Conservation (phyloP, 2,329 filamentous ascomycete genomes). For the Helicocarpus griseus region DNA sequence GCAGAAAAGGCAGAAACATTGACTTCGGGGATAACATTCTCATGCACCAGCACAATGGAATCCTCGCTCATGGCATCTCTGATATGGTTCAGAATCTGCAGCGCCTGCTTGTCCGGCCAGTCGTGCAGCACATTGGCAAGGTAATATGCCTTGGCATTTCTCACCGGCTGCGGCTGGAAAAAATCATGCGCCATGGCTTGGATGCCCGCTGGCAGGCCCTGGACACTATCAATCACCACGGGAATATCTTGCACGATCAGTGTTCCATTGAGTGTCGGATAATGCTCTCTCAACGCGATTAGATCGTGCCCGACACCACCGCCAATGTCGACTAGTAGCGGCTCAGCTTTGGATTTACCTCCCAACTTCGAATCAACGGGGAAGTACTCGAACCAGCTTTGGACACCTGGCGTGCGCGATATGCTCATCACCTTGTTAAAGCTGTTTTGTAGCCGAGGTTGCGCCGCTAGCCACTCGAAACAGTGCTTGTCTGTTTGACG, state of each 20-base stretch:
- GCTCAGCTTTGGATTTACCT: neutral
- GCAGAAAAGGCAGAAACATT: neutral
- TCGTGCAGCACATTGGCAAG: slow-evolving; percentile 27
- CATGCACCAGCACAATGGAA: slow-evolving; percentile 31
- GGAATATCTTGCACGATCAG: slow-evolving; percentile 43
- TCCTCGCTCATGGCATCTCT: slow-evolving; percentile 17
- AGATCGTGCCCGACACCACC: slow-evolving; percentile 35
- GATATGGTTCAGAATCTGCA: slow-evolving; percentile 22
- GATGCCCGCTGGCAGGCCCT: neutral
- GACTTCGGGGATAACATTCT: slow-evolving; percentile 20
- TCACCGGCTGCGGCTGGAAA: slow-evolving; percentile 5
- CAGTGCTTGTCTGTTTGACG: slow-evolving; percentile 16
- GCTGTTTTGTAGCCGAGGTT: slow-evolving; percentile 12
- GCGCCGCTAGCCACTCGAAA: slow-evolving; percentile 19
- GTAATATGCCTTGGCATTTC: slow-evolving; percentile 22
- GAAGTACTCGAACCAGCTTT: slow-evolving; percentile 14
- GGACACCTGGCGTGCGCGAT: neutral
- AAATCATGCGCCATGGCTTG: slow-evolving; percentile 1
- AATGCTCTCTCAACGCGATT: slow-evolving; percentile 26
- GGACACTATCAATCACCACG: slow-evolving; percentile 22
- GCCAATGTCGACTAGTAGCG: slow-evolving; percentile 34
- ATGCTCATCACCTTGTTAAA: slow-evolving; percentile 24
- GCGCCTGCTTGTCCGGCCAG: slow-evolving; percentile 25
- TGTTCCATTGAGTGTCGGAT: slow-evolving; percentile 30
- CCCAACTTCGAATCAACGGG: slow-evolving; percentile 10